These are phyloP conservation scores for Dysphania ambrosioides DNA, from an alignment of 148 eudicot genomes.

Conservation along the genomic window DNA sequence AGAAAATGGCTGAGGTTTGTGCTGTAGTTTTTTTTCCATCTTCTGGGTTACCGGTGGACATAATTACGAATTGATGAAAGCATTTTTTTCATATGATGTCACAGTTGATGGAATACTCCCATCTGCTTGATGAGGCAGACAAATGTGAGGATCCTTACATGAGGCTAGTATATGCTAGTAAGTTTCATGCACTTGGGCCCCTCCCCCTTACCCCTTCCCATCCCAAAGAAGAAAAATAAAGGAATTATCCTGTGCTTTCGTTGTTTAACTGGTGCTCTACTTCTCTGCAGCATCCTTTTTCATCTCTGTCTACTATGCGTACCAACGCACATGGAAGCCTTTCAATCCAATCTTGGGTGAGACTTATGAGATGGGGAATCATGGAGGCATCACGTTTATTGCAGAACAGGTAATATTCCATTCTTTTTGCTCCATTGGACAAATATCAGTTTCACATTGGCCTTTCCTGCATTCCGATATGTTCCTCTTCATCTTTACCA, in stretches of 20 bases:
- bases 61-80: not conserved
- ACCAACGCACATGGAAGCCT: constrained; percentile 97
- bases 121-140: constrained; percentile 86
- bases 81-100: constrained; percentile 18
- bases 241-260: not conserved
- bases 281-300: constrained; percentile 66
- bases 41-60: not conserved
- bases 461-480: no score
- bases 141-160: constrained; percentile 89
- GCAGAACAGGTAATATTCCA: constrained; percentile 65
- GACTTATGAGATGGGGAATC: constrained; percentile 90
- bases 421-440: not conserved
- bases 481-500: no score
- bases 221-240: not conserved
- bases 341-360: constrained; percentile 98
- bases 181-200: constrained; percentile 15
- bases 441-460: no score
- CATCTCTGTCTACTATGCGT: constrained; percentile 78
- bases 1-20: constrained; percentile 97
- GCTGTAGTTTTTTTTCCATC: not conserved
- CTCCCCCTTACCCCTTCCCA: not conserved
- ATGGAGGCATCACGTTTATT: constrained; percentile 73
- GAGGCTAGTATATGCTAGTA: constrained; percentile 90
- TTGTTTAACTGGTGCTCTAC: not conserved
- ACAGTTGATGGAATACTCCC: constrained; percentile 91